These are phyloP conservation scores for Plasmodium cynomolgi DNA, from an alignment of 169 alveolate genomes.

Conservation along the genomic window DNA sequence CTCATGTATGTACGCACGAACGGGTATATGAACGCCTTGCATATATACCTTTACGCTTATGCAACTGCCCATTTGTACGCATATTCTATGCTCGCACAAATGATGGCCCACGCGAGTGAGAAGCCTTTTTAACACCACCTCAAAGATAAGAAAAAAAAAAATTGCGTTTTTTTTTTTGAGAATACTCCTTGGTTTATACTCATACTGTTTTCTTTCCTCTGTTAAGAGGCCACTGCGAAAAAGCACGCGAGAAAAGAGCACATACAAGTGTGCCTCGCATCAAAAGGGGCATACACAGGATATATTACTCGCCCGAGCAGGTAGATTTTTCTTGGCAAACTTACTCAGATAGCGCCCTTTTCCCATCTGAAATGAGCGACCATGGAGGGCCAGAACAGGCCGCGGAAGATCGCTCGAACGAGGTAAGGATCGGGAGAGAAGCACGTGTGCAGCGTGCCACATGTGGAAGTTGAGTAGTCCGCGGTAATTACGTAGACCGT, in stretches of 20 bases:
- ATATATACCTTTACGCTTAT: neutral
- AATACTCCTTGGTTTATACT: neutral
- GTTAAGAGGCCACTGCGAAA: constrained; percentile 2
- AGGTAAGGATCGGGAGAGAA: neutral
- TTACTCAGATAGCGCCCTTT: neutral
- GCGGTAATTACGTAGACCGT: neutral
- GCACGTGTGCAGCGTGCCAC: neutral
- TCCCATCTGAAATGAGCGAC: constrained; percentile 31
- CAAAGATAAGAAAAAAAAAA: neutral
- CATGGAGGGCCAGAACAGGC: constrained; percentile 42
- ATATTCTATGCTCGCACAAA: neutral
- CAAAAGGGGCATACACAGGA: neutral
- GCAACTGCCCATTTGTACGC: neutral
- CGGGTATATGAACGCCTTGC: neutral
- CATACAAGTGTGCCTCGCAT: neutral
- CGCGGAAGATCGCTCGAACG: constrained; percentile 38
- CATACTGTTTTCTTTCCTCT: neutral
- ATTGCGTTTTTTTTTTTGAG: neutral
- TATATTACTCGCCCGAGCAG: neutral
- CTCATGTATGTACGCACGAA: neutral
- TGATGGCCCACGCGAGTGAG: neutral
- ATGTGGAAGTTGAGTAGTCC: neutral
- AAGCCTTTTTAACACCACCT: neutral
- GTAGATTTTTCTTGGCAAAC: neutral
- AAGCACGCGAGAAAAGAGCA: neutral